These are phyloP conservation scores for Tillandsia leiboldiana DNA, from an alignment of 176 grass and related monocot species.

Conservation along the genomic window DNA sequence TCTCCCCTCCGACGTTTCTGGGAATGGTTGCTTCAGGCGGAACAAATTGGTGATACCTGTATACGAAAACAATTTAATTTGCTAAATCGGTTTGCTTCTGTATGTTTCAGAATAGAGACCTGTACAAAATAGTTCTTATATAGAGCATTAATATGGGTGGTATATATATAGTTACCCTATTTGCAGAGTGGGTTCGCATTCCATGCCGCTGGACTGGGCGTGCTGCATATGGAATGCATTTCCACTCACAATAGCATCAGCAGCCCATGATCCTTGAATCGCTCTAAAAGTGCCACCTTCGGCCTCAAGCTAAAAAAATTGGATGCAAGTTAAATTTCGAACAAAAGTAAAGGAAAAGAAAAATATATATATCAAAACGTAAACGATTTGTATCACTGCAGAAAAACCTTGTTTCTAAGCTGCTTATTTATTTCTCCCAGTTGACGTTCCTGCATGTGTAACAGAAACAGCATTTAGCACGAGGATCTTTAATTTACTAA, in stretches of 20 bases:
- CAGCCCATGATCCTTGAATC: slow-evolving; percentile 54
- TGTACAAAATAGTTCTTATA: too few species aligned
- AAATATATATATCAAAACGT: not conserved
- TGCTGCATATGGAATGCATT: slow-evolving; percentile 43
- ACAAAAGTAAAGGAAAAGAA: not conserved
- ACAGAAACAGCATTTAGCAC: not conserved
- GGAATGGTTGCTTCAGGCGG: slow-evolving; percentile 35
- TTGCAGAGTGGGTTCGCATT: slow-evolving; percentile 70
- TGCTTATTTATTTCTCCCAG: slow-evolving; percentile 90
- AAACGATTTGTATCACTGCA: not conserved
- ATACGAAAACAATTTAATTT: not conserved
- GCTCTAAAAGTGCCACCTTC: slow-evolving; percentile 52
- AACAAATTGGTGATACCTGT: slow-evolving; percentile 72
- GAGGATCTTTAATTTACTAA: too few species aligned
- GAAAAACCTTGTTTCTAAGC: slow-evolving; percentile 58
- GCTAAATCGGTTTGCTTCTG: too few species aligned
- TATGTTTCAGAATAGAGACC: too few species aligned
- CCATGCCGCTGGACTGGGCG: slow-evolving; percentile 43
- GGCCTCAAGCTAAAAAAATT: slow-evolving; percentile 45
- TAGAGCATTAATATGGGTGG: not conserved
- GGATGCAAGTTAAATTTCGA: not conserved
- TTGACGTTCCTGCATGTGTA: slow-evolving; percentile 59
- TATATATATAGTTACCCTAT: slow-evolving; percentile 46
- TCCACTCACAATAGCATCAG: slow-evolving; percentile 30
- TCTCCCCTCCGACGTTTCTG: slow-evolving; percentile 45